These are phyloP conservation scores for Saururus chinensis DNA, from an alignment of 164 flowering plant genomes.

Conservation along the genomic window DNA sequence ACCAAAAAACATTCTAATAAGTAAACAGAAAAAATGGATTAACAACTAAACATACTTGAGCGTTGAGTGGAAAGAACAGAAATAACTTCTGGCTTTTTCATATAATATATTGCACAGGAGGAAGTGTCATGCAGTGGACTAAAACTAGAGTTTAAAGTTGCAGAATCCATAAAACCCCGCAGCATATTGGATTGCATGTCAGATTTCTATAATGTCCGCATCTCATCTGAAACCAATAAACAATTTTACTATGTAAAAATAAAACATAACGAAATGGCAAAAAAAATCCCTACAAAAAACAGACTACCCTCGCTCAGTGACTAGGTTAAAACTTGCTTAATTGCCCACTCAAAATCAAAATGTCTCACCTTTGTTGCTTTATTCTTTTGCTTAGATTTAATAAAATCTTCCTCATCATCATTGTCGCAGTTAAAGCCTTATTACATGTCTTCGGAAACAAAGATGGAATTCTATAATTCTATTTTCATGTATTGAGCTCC, in stretches of 20 bases:
- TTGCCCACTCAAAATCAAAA: not conserved
- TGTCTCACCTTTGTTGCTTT: not conserved
- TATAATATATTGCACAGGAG: conserved; percentile 1
- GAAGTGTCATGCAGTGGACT: conserved; percentile 2
- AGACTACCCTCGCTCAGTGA: not conserved
- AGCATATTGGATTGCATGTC: not conserved
- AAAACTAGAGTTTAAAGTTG: conserved; percentile 4
- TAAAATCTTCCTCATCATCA: not conserved
- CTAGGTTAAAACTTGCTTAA: not conserved
- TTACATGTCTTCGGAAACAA: not conserved
- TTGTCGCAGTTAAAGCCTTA: too few relatives aligned
- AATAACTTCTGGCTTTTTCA: conserved; percentile 4
- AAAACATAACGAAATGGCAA: not conserved
- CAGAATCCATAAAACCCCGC: not conserved
- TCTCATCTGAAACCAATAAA: not conserved
- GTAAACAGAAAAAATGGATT: not conserved
- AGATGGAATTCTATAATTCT: not conserved
- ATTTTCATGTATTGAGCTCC: not conserved
- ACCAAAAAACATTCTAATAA: not conserved
- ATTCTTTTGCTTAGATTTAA: not conserved
- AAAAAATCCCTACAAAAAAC: not conserved
- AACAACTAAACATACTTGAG: conserved; percentile 10
- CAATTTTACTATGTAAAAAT: not conserved
- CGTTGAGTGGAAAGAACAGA: conserved; percentile 3
- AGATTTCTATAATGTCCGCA: not conserved